Evolutionary conservation across 2,329 filamentous ascomycete genomes (phyloP), one percentile per base, ranked within the genome.

Genomic region (Thermomyces lanuginosus): DNA sequence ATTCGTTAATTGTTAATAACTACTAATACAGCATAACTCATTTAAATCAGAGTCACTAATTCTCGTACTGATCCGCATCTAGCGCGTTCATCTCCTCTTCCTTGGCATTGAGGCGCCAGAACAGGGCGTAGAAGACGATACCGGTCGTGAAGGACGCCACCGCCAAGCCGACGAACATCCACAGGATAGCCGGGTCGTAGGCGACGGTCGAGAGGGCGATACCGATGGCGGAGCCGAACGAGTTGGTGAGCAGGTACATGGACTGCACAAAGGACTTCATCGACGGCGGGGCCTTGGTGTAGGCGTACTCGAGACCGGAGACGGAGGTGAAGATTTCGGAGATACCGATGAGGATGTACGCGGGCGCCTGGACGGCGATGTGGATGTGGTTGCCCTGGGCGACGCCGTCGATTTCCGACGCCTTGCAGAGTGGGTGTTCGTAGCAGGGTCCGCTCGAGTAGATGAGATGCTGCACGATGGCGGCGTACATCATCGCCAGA

Each of bases 281-380:
- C 45, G 61, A 69, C 21, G 65, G 64, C 2, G 75, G 75, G 0
- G 76, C 75, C 50, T 80, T 78, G 42, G 72, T 77, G 51, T 72
- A 80, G 10, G 73, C 75, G 38, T 80, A 79, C 46, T 81, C 76
- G 7, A 77, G 63, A 34, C 69, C 69, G 1, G 74, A 76, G 34
- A 80, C 70, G 7, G 68, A 73, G 24, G 70, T 69, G 30, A 71
- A 57, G 32, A 66, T 63, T 44, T 76, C 72, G 2, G 65, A 56
- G 8, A 60, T 28, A 45, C 54, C 55, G 30, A 60, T 58, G 32
- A 60, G 43, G 22, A 60, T 35, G 37, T 61, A 58, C 16, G 55
- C 55, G 2, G 56, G 56, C 4, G 54, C 53, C 32, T 60, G 55
- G 16, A 61, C 51, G 27, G 49, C 54, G 23, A 60, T 56, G 43